Percentiles rank a stretch among this genome's conserved stretches.
These are phyloP conservation scores for Senna tora DNA, from an alignment of 306 rosid species.

Conservation along the genomic window DNA sequence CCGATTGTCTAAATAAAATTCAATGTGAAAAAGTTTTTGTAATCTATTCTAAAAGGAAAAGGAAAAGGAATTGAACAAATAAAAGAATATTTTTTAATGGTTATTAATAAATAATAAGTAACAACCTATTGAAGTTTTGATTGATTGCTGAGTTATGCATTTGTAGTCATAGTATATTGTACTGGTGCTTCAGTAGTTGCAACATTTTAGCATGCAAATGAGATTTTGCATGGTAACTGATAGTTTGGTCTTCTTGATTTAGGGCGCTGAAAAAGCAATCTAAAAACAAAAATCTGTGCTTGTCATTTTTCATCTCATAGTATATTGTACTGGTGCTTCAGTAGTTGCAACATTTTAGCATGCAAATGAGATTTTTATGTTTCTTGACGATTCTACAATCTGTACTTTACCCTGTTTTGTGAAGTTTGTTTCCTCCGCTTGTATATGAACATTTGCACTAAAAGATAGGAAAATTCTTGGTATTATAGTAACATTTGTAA, in stretches of 20 bases:
- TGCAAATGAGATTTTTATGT: conserved; percentile 23
- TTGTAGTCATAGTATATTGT: conserved; percentile 10
- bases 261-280: conserved; percentile 18
- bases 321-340: conserved; percentile 13
- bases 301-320: conserved; percentile 3
- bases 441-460: conserved; percentile 2
- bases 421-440: conserved; percentile 27
- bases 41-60: conserved; percentile 14
- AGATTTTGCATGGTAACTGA: conserved; percentile 15
- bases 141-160: conserved; percentile 7
- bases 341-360: conserved; percentile 8
- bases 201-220: conserved; percentile 19
- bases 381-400: conserved; percentile 22
- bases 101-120: no score
- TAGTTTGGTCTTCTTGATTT: conserved; percentile 7
- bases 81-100: neutral
- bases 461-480: conserved; percentile 25
- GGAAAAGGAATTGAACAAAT: conserved; percentile 14
- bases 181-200: conserved; percentile 11
- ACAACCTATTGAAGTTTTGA: neutral
- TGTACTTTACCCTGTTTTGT: conserved; percentile 3
- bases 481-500: conserved; percentile 26
- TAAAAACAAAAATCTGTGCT: neutral
- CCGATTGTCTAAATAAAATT: conserved; percentile 6
- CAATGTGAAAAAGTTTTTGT: neutral